These are phyloP conservation scores for Barnettozyma siamensis DNA, from an alignment of 805 yeast genomes.

Conservation along the genomic window DNA sequence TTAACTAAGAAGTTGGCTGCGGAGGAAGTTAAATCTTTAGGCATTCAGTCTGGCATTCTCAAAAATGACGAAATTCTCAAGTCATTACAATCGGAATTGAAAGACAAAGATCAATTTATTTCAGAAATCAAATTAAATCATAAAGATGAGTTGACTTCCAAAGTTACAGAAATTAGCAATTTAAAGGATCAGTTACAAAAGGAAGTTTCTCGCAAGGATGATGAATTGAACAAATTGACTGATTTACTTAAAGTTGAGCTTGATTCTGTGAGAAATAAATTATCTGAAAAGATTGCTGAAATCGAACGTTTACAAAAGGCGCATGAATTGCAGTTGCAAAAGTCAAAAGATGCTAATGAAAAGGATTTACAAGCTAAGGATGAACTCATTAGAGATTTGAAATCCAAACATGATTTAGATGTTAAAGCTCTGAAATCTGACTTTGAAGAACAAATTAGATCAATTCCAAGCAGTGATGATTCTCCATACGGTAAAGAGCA, in stretches of 20 bases:
- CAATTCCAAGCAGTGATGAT: background rate
- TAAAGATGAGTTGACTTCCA: background rate
- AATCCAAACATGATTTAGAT: conserved; percentile 1
- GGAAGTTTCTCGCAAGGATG: conserved; percentile 2
- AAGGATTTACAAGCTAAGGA: background rate
- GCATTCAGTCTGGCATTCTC: background rate
- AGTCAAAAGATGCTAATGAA: background rate
- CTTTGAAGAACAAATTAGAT: conserved; percentile 1
- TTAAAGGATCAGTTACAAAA: conserved; percentile 8
- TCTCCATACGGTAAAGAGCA: conserved; percentile 3
- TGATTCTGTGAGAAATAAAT: background rate
- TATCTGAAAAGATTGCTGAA: background rate
- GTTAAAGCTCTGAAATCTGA: background rate
- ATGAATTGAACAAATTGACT: conserved; percentile 4
- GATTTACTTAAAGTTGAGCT: conserved; percentile 2
- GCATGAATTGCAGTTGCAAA: background rate
- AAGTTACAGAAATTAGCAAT: conserved; percentile 6
- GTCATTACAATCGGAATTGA: background rate
- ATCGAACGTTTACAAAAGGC: background rate
- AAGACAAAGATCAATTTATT: background rate
- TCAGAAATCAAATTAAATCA: background rate
- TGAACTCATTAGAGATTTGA: background rate
- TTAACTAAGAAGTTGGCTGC: background rate
- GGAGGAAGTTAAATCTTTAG: background rate
- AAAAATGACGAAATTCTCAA: background rate